Evolutionary conservation across 2,329 filamentous ascomycete species (phyloP).

Genomic region (Geosmithia flava): DNA sequence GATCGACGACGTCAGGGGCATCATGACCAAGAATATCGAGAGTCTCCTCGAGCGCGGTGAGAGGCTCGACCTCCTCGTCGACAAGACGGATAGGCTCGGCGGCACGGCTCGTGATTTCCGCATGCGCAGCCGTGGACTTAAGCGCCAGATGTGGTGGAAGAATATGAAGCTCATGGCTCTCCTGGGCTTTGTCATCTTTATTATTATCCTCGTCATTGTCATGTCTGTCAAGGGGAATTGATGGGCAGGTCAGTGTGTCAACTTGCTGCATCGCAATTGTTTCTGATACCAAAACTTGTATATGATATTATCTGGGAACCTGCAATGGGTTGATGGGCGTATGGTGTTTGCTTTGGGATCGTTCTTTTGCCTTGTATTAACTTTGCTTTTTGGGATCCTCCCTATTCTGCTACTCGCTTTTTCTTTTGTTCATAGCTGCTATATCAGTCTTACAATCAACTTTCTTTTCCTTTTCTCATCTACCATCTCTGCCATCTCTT

Average conservation of each 20-base stretch:
- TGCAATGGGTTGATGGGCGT: no score
- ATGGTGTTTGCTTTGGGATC: no score
- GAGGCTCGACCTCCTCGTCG: conserved; percentile 83
- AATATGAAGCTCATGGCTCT: conserved; percentile 91
- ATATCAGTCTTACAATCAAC: not conserved
- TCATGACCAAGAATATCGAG: conserved; percentile 96
- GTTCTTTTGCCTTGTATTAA: no score
- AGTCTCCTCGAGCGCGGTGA: conserved; percentile 80
- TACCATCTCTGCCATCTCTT: not conserved
- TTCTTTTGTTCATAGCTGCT: no score
- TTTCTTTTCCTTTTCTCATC: not conserved
- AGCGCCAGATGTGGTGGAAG: conserved; percentile 99
- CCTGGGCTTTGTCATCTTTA: conserved; percentile 52
- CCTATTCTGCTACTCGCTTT: no score
- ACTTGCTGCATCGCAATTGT: not conserved
- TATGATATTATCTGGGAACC: not conserved
- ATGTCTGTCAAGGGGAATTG: conserved; percentile 34
- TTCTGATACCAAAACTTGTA: not conserved
- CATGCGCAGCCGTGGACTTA: conserved; percentile 71
- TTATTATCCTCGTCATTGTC: conserved; percentile 44
- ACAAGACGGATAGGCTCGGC: conserved; percentile 90
- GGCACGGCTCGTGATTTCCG: conserved; percentile 84
- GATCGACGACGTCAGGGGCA: conserved; percentile 83
- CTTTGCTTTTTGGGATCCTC: no score
- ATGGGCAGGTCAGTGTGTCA: not conserved